A percentile compares a stretch with the other conserved stretches of the same genome.
Conservation (phyloP, 1,139 yeast species). For the Pichia sp. region DNA sequence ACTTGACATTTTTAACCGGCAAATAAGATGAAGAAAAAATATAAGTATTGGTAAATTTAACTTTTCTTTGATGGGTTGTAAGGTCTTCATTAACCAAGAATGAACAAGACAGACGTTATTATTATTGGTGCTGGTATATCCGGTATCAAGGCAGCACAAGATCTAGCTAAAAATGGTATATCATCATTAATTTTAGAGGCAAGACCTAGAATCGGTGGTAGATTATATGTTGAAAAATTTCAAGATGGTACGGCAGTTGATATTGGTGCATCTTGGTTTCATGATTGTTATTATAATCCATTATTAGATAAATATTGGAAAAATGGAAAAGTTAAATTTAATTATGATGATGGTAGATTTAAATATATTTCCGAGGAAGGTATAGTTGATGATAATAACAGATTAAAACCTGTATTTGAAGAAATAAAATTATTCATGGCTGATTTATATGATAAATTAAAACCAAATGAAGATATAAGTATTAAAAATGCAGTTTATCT, state of each 20-base stretch:
- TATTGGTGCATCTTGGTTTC: constrained; percentile 88
- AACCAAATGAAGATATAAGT: constrained; percentile 35
- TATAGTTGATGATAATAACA: constrained; percentile 18
- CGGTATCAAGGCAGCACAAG: constrained; percentile 41
- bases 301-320: constrained; percentile 50
- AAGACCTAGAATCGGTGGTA: constrained; percentile 51
- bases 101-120: constrained; percentile 18
- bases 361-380: constrained; percentile 21
- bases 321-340: constrained; percentile 29
- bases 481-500: constrained; percentile 27
- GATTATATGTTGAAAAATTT: constrained; percentile 35
- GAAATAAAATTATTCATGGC: constrained; percentile 57
- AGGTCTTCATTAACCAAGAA: not conserved
- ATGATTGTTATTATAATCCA: constrained; percentile 63
- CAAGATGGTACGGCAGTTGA: constrained; percentile 38
- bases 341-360: constrained; percentile 43
- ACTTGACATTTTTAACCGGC: not conserved
- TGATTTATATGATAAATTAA: constrained; percentile 38
- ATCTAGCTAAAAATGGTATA: constrained; percentile 31
- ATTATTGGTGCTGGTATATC: constrained; percentile 35
- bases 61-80: no score
- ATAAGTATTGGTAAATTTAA: no score
- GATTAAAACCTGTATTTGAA: constrained; percentile 39
- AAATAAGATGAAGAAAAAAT: no score
- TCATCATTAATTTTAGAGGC: constrained; percentile 43